Evolutionary conservation across 2,329 filamentous ascomycete genomes (phyloP).

Genomic region (Penicillium sp.): DNA sequence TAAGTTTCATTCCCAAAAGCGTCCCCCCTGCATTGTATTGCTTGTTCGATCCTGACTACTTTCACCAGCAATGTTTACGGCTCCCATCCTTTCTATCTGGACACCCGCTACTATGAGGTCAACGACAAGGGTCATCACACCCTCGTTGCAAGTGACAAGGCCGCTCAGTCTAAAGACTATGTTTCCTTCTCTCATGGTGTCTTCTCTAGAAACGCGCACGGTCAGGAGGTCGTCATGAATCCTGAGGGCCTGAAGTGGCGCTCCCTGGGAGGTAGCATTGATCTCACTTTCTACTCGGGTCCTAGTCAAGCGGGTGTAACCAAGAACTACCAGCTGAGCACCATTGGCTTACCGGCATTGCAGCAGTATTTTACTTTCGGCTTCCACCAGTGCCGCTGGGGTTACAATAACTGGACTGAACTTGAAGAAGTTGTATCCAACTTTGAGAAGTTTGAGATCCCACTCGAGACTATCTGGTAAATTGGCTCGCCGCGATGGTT

Average conservation of each 20-base stretch:
- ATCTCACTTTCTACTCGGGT: conserved; percentile 76
- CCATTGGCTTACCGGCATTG: conserved; percentile 70
- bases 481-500: background rate
- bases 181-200: conserved; percentile 71
- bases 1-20: conserved; percentile 17
- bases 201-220: conserved; percentile 73
- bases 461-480: conserved; percentile 51
- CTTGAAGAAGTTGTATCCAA: conserved; percentile 57
- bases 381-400: conserved; percentile 81
- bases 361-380: conserved; percentile 80
- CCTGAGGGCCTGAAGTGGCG: conserved; percentile 68
- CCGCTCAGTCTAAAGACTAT: conserved; percentile 55
- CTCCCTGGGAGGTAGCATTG: conserved; percentile 70
- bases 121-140: conserved; percentile 49
- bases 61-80: conserved; percentile 65
- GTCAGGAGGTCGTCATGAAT: conserved; percentile 67
- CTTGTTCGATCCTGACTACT: background rate
- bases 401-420: conserved; percentile 70
- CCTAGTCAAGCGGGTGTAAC: conserved; percentile 67
- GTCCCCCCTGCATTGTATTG: background rate
- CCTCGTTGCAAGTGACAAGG: conserved; percentile 54
- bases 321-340: conserved; percentile 65
- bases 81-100: conserved; percentile 73
- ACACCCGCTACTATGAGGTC: conserved; percentile 70
- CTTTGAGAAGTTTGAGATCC: conserved; percentile 55